Percentiles rank a stretch among this genome's conserved stretches.
phyloP scores from a whole-genome alignment of 108 stramenopile species.

The Conticribra weissflogii region DNA sequence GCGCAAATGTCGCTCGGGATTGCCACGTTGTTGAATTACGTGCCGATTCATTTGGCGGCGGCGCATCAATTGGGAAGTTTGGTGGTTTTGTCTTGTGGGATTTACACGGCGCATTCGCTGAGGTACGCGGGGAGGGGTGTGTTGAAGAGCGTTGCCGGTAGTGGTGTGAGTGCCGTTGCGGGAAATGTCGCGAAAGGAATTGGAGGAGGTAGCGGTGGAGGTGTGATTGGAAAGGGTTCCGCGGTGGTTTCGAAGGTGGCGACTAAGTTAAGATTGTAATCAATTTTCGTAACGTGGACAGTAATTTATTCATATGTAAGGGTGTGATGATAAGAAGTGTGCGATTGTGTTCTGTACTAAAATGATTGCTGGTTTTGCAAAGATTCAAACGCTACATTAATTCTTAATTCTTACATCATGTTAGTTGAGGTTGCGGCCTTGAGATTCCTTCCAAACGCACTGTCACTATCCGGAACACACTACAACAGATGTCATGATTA shows the following conservation, averaged over 20 bases:
- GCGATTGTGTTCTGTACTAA: too few relatives aligned
- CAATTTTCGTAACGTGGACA: too few relatives aligned
- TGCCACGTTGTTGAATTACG: conserved; percentile 93
- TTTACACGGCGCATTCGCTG: conserved; percentile 85
- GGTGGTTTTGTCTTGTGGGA: conserved; percentile 83
- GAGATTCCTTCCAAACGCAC: too few relatives aligned
- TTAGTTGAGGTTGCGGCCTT: too few relatives aligned
- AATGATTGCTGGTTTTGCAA: too few relatives aligned
- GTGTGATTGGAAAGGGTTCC: conserved; percentile 13
- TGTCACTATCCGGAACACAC: too few relatives aligned
- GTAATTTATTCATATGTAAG: too few relatives aligned
- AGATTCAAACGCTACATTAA: too few relatives aligned
- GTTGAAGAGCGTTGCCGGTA: conserved; percentile 11
- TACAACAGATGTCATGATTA: too few relatives aligned
- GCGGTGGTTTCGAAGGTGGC: conserved; percentile 17
- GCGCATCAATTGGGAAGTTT: conserved; percentile 97
- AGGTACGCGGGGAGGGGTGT: conserved; percentile 68
- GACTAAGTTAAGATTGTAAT: conserved; percentile 1
- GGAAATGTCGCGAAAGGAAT: background rate
- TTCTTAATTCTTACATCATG: too few relatives aligned
- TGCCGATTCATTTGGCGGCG: conserved; percentile 93
- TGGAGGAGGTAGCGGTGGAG: conserved; percentile 8
- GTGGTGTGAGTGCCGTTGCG: conserved; percentile 1
- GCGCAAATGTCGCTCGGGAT: conserved; percentile 95
- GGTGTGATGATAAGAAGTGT: too few relatives aligned